Evolutionary conservation across 441 rosid species (phyloP).

Genomic region (Syzygium malaccense): DNA sequence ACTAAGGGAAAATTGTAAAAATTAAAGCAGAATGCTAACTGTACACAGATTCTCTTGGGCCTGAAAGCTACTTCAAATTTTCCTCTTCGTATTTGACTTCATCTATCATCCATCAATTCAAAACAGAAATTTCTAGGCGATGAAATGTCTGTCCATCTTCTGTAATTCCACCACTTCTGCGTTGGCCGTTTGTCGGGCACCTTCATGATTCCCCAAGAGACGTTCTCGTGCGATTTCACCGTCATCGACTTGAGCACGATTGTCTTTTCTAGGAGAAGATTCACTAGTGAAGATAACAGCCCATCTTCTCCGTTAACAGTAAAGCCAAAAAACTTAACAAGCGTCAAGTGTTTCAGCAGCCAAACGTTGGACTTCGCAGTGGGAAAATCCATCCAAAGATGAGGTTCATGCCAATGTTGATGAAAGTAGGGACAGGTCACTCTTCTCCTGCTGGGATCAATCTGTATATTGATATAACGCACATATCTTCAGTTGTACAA

Average conservation of each 20-base stretch:
- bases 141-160: background rate
- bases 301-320: background rate
- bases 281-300: background rate
- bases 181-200: background rate
- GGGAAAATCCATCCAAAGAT: constrained; percentile 8
- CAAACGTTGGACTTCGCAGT: background rate
- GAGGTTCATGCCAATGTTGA: constrained; percentile 16
- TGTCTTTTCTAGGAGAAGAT: constrained; percentile 6
- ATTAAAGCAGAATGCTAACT: background rate
- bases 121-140: background rate
- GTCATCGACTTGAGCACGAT: background rate
- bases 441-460: background rate
- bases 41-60: background rate
- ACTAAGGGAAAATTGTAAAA: background rate
- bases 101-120: background rate
- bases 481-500: background rate
- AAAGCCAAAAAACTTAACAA: background rate
- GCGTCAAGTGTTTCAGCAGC: background rate
- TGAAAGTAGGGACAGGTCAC: background rate
- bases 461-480: background rate
- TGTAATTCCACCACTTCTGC: background rate
- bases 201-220: background rate
- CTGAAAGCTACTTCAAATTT: background rate
- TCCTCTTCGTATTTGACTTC: background rate
- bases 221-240: background rate